These are phyloP conservation scores for Eutypella sp. DNA, from an alignment of 2,329 filamentous ascomycete species.

Conservation along the genomic window DNA sequence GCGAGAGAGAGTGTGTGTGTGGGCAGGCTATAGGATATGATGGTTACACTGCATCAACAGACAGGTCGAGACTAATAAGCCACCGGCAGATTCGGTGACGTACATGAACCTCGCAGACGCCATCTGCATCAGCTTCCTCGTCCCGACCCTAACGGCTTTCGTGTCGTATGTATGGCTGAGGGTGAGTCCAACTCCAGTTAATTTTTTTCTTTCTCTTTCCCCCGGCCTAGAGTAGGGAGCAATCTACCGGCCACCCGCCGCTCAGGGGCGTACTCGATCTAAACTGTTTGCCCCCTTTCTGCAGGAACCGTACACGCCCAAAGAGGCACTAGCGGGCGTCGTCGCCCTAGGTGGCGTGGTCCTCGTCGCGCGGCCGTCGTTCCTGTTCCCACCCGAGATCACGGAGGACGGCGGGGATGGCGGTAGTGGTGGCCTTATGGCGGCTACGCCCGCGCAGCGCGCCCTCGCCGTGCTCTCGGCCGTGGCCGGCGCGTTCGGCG, in stretches of 20 bases:
- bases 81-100: slow-evolving; percentile 37
- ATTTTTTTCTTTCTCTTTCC: too few relatives aligned
- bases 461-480: slow-evolving; percentile 60
- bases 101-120: slow-evolving; percentile 75
- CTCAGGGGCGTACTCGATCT: background rate
- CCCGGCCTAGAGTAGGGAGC: too few relatives aligned
- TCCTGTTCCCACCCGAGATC: slow-evolving; percentile 41
- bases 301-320: slow-evolving; percentile 66
- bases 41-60: background rate
- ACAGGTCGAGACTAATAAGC: background rate
- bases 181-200: slow-evolving; percentile 12
- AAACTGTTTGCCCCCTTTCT: slow-evolving; percentile 32
- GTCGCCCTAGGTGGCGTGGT: slow-evolving; percentile 69
- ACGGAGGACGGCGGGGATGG: background rate
- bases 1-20: too few relatives aligned
- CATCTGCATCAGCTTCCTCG: slow-evolving; percentile 74
- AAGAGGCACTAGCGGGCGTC: slow-evolving; percentile 64
- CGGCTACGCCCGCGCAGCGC: slow-evolving; percentile 53
- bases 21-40: too few relatives aligned
- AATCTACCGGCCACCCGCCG: background rate
- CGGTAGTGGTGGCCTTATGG: background rate
- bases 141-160: slow-evolving; percentile 62
- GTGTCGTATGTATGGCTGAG: slow-evolving; percentile 55
- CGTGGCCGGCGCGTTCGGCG: slow-evolving; percentile 64
- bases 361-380: slow-evolving; percentile 66